Conservation (phyloP, 306 rosid species). For the Vachellia collinsii region DNA sequence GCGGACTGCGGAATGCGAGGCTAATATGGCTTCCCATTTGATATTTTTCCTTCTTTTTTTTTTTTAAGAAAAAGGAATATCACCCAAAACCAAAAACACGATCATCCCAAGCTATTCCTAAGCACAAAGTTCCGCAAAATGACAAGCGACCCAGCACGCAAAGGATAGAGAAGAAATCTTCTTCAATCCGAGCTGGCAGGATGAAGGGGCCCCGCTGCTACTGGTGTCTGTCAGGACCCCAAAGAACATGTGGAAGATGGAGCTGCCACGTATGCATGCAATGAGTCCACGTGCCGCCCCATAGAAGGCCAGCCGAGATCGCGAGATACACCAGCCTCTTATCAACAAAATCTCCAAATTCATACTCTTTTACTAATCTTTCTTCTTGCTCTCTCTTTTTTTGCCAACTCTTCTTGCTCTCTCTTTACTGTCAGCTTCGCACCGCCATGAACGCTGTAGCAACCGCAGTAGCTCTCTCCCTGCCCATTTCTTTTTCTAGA, state of each 20-base stretch:
- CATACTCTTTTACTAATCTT: background rate
- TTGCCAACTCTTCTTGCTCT: constrained; percentile 18
- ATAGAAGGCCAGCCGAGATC: constrained; percentile 68
- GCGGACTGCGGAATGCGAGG: background rate
- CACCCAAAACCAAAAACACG: background rate
- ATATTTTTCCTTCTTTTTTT: background rate
- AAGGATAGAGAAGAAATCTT: constrained; percentile 51
- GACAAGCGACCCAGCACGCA: constrained; percentile 41
- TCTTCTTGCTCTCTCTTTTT: constrained; percentile 13
- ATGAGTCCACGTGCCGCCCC: constrained; percentile 50
- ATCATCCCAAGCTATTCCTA: background rate
- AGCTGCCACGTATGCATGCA: constrained; percentile 46
- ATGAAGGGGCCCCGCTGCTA: constrained; percentile 43
- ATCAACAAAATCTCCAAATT: constrained; percentile 45
- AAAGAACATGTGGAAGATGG: constrained; percentile 52
- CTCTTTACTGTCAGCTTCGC: constrained; percentile 45
- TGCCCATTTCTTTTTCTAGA: constrained; percentile 50
- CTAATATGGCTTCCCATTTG: background rate
- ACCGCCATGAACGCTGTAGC: constrained; percentile 65
- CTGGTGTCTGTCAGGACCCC: constrained; percentile 21
- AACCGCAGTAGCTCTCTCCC: constrained; percentile 63
- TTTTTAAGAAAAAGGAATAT: no score
- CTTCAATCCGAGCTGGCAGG: constrained; percentile 58
- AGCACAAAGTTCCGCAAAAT: background rate
- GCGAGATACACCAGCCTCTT: constrained; percentile 57